Evolutionary conservation across 73 alveolate species (phyloP), one percentile per base, ranked within the genome.

Genomic region (Halteria grandinella): DNA sequence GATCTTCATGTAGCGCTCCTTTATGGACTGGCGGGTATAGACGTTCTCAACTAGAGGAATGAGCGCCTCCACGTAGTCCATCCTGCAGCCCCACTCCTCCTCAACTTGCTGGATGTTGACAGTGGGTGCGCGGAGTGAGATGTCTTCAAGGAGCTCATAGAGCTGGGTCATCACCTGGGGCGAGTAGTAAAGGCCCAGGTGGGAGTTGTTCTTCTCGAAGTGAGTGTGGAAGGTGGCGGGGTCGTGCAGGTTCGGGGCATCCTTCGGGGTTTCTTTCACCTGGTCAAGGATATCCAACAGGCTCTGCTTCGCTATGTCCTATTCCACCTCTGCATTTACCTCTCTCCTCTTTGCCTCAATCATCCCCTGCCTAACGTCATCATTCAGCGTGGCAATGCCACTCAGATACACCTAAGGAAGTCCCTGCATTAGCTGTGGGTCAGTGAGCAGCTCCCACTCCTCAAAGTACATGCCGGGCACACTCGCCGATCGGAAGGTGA

Each of bases 401-500:
- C 84, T 80, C 28, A 91, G 60, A 52, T 81, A 75, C 25, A 91
- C 73, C 36, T 48, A 33, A 18, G 91, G 89, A 23, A 91, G 78
- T 17, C 89, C 85, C 33, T 36, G 34, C 48, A 79, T 24, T 17
- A 84, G 86, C 21, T 66, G 81, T 11, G 97, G 97, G 17, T 91
- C 97, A 47, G 95, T 75, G 18, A 87, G 36, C 18, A 91, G 70
- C 55, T 91, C 95, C 95, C 94, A 91, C 59, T 91, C 97, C 40
- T 91, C 97, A 53, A 82, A 70, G 73, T 59, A 91, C 49, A 91
- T 74, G 0, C 97, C 97, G n/a, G 94, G 85, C 28, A 41, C 49
- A 6, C 7, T 3, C 31, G 54, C 70, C 0, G 95, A 87, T 71
- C 92, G 72, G 75, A 91, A 91, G 28, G 93, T 50, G 52, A 91